Conservation (phyloP, 768 basidiomycete genomes). For the Lentinula lateritia region DNA sequence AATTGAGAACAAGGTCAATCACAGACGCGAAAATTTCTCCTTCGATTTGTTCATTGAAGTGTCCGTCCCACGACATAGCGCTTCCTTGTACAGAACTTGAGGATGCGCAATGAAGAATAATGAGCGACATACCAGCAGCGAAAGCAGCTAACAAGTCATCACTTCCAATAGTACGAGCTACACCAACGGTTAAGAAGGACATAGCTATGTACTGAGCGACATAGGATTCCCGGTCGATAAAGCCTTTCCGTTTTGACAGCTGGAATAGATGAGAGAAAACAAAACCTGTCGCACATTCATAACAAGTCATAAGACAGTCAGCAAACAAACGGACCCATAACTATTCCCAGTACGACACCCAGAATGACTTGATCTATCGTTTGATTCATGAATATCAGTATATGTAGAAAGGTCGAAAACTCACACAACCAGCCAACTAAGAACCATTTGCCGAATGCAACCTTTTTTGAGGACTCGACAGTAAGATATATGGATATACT, state of each 20-base stretch:
- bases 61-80: slow-evolving; percentile 89
- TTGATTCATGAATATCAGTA: not conserved
- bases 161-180: slow-evolving; percentile 72
- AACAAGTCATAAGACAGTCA: not conserved
- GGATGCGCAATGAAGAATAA: not conserved
- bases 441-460: slow-evolving; percentile 81
- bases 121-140: slow-evolving; percentile 53
- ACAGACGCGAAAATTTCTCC: slow-evolving; percentile 86
- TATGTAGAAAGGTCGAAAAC: slow-evolving; percentile 17
- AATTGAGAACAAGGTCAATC: slow-evolving; percentile 82
- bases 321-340: slow-evolving; percentile 29
- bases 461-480: slow-evolving; percentile 52
- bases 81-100: slow-evolving; percentile 44
- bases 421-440: slow-evolving; percentile 78
- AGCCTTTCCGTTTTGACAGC: slow-evolving; percentile 52
- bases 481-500: slow-evolving; percentile 82
- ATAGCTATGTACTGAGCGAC: slow-evolving; percentile 80
- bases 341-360: slow-evolving; percentile 63
- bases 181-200: slow-evolving; percentile 70
- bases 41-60: slow-evolving; percentile 76
- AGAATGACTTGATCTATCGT: slow-evolving; percentile 71
- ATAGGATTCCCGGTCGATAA: slow-evolving; percentile 79
- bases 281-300: slow-evolving; percentile 36
- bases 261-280: slow-evolving; percentile 71
- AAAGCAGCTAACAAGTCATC: slow-evolving; percentile 91